Base-by-base conservation (phyloP, 371 early-diverging fungal species). In the Rhizomucor miehei region DNA sequence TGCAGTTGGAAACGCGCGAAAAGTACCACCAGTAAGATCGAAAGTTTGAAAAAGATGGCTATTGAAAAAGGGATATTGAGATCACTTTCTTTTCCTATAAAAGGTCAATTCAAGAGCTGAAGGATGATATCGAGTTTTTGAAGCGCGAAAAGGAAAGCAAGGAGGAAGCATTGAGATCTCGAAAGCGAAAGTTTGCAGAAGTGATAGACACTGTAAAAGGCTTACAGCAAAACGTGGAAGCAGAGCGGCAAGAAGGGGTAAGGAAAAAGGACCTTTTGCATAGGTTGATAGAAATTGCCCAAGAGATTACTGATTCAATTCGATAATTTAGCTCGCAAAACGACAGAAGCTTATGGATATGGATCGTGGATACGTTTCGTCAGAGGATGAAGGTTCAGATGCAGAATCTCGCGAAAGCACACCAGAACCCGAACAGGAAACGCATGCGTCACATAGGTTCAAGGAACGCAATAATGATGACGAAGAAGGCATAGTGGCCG, bases 1-100 rank as follows among this genome's bases (percentile, higher is more conserved):
- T 73, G 59, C 68, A 69, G 51, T 57, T 67, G 14, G 60, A 79
- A 17, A 63, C 76, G 6, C 58, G 86, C 20, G 69, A 75, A 14
- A 63, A 67, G 20, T 81, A 76, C 40, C 51, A 56, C 43, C 62
- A 73, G 85, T 85, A 66, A 60, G 71, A n/a, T n/a, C n/a, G n/a
- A n/a, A 9, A 10, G 11, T 9, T 29, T 44, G 14, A 48, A 41
- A 1, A 38, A 39, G 8, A 16, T 50, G 25, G 13, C 0, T 37
- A 43, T n/a, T 41, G 35, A 40, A 35, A 44, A 34, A 38, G 11
- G 11, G 12, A 37, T 24, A 38, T 23, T 20, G 25, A 23, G 36
- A 34, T 29, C 8, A 29, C 8, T 29, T 29, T 8, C 8, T 29
- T 29, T 29, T 29, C 29, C 29, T 29, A 8, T 8, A 29, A 29